phyloP scores from a whole-genome alignment of 2,329 filamentous ascomycete genomes.

The Venturia asperata region DNA sequence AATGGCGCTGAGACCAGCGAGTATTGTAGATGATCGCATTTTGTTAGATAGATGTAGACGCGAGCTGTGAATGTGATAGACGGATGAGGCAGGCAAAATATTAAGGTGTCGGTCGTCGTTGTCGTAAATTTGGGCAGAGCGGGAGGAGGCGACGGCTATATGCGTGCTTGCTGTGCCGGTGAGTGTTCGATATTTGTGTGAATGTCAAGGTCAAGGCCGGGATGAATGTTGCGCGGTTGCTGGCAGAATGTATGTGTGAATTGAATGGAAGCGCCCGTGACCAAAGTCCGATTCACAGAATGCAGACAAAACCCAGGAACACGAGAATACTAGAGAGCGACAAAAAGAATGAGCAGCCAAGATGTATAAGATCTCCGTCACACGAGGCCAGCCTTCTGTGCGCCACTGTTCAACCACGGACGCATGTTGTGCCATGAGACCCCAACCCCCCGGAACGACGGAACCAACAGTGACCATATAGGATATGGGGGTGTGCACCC shows the following conservation, averaged over 20 bases:
- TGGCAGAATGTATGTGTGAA: not conserved
- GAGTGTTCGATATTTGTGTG: not conserved
- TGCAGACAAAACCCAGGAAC: not conserved
- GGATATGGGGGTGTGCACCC: not conserved
- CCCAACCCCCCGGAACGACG: not conserved
- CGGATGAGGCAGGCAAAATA: not conserved
- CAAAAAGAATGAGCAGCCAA: not conserved
- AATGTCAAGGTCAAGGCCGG: not conserved
- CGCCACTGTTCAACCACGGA: not conserved
- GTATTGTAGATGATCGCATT: slow-evolving; percentile 11
- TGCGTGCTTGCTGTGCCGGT: not conserved
- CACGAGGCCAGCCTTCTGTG: not conserved
- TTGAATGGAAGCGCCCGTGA: not conserved
- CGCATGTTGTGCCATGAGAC: not conserved
- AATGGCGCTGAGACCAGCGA: not conserved
- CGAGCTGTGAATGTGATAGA: not conserved
- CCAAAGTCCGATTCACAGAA: not conserved
- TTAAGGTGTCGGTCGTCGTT: not conserved
- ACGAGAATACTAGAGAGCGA: not conserved
- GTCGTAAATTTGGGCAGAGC: not conserved
- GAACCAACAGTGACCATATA: not conserved
- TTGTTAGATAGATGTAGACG: not conserved
- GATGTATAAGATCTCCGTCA: not conserved
- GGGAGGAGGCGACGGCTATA: not conserved
- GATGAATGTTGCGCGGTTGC: not conserved